Percentiles rank a stretch among this genome's conserved stretches.
These are phyloP conservation scores for Microbotryomycetes sp. DNA, from an alignment of 1,284 basidiomycete species.

Conservation along the genomic window DNA sequence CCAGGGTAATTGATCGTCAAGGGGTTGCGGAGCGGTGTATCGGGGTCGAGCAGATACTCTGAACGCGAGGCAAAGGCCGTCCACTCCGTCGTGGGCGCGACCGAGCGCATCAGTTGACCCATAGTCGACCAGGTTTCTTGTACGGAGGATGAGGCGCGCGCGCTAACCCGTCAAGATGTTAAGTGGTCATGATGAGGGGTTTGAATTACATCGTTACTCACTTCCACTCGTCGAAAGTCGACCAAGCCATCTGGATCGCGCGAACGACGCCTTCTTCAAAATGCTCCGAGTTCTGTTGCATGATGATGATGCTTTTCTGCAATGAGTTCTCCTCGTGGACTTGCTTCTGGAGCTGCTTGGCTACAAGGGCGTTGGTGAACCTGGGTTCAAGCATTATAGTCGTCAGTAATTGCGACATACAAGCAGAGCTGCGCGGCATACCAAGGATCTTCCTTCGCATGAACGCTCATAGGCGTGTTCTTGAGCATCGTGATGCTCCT, in stretches of 20 bases:
- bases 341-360: conserved; percentile 75
- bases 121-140: conserved; percentile 75
- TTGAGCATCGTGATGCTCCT: conserved; percentile 83
- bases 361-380: conserved; percentile 73
- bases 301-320: conserved; percentile 98
- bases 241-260: conserved; percentile 92
- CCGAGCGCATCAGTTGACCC: conserved; percentile 68
- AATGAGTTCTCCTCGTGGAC: conserved; percentile 96
- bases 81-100: conserved; percentile 93
- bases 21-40: conserved; percentile 67
- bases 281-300: conserved; percentile 93
- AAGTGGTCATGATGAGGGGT: not conserved
- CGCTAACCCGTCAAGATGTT: conserved; percentile 3
- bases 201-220: conserved; percentile 29
- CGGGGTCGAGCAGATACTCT: conserved; percentile 94
- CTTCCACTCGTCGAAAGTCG: conserved; percentile 96
- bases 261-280: conserved; percentile 97
- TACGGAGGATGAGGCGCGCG: conserved; percentile 69
- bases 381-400: not conserved
- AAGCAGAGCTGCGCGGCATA: not conserved
- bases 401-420: not conserved
- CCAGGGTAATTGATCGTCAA: conserved; percentile 74
- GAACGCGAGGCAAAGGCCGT: conserved; percentile 88
- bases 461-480: conserved; percentile 87
- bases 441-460: conserved; percentile 69